Conservation (phyloP, 2,329 filamentous ascomycete species). For the Scortechinia acanthostroma region DNA sequence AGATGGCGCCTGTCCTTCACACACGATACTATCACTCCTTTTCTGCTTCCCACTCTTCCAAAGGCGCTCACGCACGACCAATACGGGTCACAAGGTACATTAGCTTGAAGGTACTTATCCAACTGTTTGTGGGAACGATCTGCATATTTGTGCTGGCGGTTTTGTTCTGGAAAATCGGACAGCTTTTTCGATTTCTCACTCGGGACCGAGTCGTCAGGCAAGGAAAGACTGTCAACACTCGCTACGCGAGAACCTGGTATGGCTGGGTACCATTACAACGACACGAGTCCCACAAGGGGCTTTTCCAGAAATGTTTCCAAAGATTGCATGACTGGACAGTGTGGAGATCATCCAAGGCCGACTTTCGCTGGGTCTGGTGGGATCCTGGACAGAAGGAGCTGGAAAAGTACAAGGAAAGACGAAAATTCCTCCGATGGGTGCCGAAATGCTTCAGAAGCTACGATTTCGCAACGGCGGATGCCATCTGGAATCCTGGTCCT, state of each 20-base stretch:
- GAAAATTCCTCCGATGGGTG: constrained; percentile 11
- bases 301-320: constrained; percentile 10
- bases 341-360: constrained; percentile 21
- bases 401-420: constrained; percentile 10
- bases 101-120: constrained; percentile 15
- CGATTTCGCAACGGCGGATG: constrained; percentile 11
- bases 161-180: constrained; percentile 25
- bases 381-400: constrained; percentile 17
- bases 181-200: constrained; percentile 22
- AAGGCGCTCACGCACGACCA: constrained; percentile 12
- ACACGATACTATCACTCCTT: neutral
- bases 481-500: constrained; percentile 13
- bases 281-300: constrained; percentile 16
- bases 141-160: constrained; percentile 24
- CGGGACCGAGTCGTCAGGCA: constrained; percentile 17
- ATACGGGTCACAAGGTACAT: constrained; percentile 14
- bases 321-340: constrained; percentile 14
- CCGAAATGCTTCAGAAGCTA: constrained; percentile 15
- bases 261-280: constrained; percentile 24
- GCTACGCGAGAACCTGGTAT: constrained; percentile 29
- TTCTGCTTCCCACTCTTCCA: constrained; percentile 3
- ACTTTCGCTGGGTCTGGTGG: constrained; percentile 30
- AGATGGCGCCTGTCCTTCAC: neutral
- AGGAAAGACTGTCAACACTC: constrained; percentile 17
- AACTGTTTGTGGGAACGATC: constrained; percentile 22